These are phyloP conservation scores for Solanum chmielewskii DNA, from an alignment of 257 asterid genomes.

Conservation along the genomic window DNA sequence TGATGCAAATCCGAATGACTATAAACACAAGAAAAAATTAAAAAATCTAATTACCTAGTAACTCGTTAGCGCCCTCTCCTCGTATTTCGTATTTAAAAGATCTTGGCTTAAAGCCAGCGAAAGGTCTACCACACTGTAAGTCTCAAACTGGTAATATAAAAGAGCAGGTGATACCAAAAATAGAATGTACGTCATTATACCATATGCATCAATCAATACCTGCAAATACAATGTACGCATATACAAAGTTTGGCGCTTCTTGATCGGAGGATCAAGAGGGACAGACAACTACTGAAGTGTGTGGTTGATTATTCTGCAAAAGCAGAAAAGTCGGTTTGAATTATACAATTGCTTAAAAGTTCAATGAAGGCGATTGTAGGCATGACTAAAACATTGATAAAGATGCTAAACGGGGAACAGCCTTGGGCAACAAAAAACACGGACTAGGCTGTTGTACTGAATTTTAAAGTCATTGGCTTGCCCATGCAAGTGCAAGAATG, in stretches of 20 bases:
- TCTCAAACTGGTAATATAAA: constrained; percentile 50
- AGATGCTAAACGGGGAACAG: background rate
- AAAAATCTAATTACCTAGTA: constrained; percentile 34
- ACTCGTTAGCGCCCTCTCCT: constrained; percentile 51
- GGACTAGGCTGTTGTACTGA: constrained; percentile 91
- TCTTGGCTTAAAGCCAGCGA: constrained; percentile 53
- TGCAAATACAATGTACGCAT: constrained; percentile 88
- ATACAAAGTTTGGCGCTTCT: constrained; percentile 92
- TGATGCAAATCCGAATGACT: background rate
- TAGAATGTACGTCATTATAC: background rate
- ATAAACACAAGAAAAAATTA: background rate
- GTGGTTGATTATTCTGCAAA: constrained; percentile 85
- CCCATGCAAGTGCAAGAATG: constrained; percentile 93
- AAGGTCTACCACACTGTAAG: constrained; percentile 42
- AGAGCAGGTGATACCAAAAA: background rate
- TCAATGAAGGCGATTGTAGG: background rate
- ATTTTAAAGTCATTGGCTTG: constrained; percentile 96
- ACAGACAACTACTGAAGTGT: constrained; percentile 62
- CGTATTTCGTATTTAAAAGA: constrained; percentile 54
- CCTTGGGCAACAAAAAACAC: constrained; percentile 88
- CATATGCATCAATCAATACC: constrained; percentile 30
- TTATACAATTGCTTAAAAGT: background rate
- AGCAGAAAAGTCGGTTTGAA: background rate
- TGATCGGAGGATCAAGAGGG: constrained; percentile 91
- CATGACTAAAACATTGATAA: background rate